phyloP scores from a whole-genome alignment of 352 stramenopile species.

The Globisporangium rhizosaccharum region DNA sequence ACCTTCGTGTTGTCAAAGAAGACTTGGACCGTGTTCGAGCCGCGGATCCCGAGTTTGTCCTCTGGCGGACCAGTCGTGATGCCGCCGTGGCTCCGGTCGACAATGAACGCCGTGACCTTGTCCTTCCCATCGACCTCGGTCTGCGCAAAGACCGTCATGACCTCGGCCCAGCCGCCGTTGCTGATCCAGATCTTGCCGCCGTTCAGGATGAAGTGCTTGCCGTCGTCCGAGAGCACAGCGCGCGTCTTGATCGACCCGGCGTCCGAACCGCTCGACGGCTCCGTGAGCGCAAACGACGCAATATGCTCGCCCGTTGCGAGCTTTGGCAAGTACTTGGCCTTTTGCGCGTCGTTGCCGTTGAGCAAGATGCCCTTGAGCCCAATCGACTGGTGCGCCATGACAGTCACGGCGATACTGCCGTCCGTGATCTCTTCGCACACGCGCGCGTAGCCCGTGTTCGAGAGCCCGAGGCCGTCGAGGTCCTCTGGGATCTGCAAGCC shows the following conservation, averaged over 20 bases:
- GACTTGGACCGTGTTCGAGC: slow-evolving; percentile 95
- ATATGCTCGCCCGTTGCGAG: slow-evolving; percentile 86
- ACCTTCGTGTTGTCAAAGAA: slow-evolving; percentile 96
- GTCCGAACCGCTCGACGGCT: slow-evolving; percentile 89
- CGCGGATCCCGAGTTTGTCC: slow-evolving; percentile 96
- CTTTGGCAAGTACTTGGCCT: slow-evolving; percentile 87
- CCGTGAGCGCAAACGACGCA: slow-evolving; percentile 85
- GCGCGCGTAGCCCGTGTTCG: slow-evolving; percentile 81
- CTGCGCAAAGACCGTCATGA: slow-evolving; percentile 97
- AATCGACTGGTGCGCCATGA: slow-evolving; percentile 88
- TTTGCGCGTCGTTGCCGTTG: slow-evolving; percentile 78
- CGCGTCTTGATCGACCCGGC: slow-evolving; percentile 88
- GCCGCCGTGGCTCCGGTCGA: slow-evolving; percentile 91
- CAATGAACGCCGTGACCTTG: slow-evolving; percentile 97
- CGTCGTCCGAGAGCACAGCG: slow-evolving; percentile 86
- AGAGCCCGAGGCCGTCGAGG: slow-evolving; percentile 67
- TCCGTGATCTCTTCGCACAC: slow-evolving; percentile 85
- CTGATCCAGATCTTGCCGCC: slow-evolving; percentile 97
- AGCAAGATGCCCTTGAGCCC: slow-evolving; percentile 86
- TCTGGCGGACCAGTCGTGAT: slow-evolving; percentile 91
- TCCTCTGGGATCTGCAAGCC: slow-evolving; percentile 83
- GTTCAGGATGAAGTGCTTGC: slow-evolving; percentile 90
- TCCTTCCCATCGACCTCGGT: slow-evolving; percentile 94
- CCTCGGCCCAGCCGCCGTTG: slow-evolving; percentile 93
- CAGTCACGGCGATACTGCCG: slow-evolving; percentile 67